Conservation (phyloP, 2,329 filamentous ascomycete species). For the Chaetomium sp. region DNA sequence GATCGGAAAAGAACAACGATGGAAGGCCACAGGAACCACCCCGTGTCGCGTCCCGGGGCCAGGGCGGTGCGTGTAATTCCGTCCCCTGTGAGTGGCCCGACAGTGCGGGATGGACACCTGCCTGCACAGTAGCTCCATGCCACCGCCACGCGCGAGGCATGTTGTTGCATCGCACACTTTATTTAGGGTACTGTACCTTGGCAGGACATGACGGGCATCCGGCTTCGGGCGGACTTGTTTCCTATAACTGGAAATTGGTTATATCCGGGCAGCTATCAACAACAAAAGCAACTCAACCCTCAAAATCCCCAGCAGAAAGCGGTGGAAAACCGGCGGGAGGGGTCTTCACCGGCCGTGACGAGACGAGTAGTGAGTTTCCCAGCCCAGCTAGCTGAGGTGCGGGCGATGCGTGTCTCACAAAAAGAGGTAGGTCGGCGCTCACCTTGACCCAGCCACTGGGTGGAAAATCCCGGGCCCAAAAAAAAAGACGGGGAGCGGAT, state of each 20-base stretch:
- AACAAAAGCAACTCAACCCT: background rate
- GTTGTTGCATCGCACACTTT: background rate
- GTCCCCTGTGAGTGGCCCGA: background rate
- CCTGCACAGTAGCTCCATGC: background rate
- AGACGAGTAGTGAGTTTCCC: background rate
- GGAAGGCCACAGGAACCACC: constrained; percentile 1
- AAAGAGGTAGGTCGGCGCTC: constrained; percentile 4
- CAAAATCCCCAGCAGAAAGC: background rate
- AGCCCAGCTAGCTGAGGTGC: background rate
- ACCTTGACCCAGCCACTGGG: background rate
- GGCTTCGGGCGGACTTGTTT: background rate
- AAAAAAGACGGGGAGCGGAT: background rate
- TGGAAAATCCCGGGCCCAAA: background rate
- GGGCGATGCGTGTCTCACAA: constrained; percentile 1
- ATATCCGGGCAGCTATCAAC: background rate
- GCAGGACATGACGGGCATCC: background rate
- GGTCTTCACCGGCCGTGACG: background rate
- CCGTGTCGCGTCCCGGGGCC: background rate
- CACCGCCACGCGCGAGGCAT: background rate
- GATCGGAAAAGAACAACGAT: background rate
- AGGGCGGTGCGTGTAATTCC: background rate
- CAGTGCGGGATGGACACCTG: background rate
- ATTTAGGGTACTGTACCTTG: background rate
- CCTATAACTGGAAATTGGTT: background rate
- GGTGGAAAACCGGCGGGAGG: background rate